Conservation (phyloP, 208 protist genomes). For the Trypanosoma rangeli region DNA sequence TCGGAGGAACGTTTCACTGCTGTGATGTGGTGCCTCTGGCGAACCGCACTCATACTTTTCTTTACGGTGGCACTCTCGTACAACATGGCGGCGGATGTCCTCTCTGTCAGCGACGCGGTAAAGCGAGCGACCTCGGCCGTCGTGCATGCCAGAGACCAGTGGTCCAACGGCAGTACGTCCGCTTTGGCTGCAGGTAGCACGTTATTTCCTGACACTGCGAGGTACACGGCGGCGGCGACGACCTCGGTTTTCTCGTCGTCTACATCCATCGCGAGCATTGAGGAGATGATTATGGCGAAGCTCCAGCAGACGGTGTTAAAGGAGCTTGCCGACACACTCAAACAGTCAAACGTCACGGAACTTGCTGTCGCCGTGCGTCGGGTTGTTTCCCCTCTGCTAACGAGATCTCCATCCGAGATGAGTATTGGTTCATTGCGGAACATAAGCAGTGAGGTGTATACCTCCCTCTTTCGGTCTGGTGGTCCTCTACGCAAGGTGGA, state of each 20-base stretch:
- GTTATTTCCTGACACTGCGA: background rate
- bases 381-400: conserved; percentile 10
- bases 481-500: conserved; percentile 30
- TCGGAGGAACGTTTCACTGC: conserved; percentile 28
- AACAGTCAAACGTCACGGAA: conserved; percentile 53
- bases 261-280: background rate
- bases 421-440: conserved; percentile 6
- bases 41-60: conserved; percentile 36
- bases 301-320: conserved; percentile 43
- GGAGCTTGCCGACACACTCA: conserved; percentile 41
- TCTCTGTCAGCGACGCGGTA: conserved; percentile 46
- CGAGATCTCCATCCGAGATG: conserved; percentile 11
- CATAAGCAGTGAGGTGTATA: background rate
- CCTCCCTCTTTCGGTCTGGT: conserved; percentile 4
- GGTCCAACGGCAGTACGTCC: conserved; percentile 1
- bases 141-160: conserved; percentile 22
- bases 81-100: conserved; percentile 47
- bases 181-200: background rate
- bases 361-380: conserved; percentile 21
- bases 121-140: conserved; percentile 50
- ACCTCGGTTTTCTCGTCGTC: conserved; percentile 10
- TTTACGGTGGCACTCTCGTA: conserved; percentile 47
- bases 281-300: conserved; percentile 17
- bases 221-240: background rate
- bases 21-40: conserved; percentile 50